These are phyloP conservation scores for Fusarium mangiferae DNA, from an alignment of 2,329 filamentous ascomycete species.

Conservation along the genomic window DNA sequence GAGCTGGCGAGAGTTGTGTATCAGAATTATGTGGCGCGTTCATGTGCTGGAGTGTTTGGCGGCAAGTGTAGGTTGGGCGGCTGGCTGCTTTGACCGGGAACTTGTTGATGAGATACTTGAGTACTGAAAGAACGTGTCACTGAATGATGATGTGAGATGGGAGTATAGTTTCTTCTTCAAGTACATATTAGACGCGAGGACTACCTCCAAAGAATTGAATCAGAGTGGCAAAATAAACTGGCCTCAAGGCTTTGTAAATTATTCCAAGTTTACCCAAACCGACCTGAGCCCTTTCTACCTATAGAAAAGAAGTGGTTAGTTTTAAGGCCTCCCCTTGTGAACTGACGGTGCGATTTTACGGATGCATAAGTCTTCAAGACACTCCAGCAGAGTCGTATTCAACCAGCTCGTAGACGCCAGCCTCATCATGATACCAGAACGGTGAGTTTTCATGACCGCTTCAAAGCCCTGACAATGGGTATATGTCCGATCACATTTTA, in stretches of 20 bases:
- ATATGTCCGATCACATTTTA: not conserved
- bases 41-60: not conserved
- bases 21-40: not conserved
- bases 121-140: not conserved
- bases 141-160: not conserved
- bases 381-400: not conserved
- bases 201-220: not conserved
- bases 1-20: too few relatives aligned
- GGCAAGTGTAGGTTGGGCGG: not conserved
- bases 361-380: not conserved
- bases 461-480: not conserved
- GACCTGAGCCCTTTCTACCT: not conserved
- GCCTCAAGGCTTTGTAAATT: accelerated
- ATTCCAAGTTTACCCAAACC: not conserved
- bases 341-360: not conserved
- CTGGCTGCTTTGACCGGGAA: slow-evolving; percentile 16
- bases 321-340: not conserved
- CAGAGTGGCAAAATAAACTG: not conserved
- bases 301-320: not conserved
- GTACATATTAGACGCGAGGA: slow-evolving; percentile 28
- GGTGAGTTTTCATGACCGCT: not conserved
- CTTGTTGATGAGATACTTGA: not conserved
- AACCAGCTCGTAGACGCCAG: not conserved
- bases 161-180: slow-evolving; percentile 16
- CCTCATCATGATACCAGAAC: not conserved